Percentiles rank a stretch among this genome's conserved stretches.
Conservation (phyloP, 75 land plant genomes). For the Adiantum capillusveneris region DNA sequence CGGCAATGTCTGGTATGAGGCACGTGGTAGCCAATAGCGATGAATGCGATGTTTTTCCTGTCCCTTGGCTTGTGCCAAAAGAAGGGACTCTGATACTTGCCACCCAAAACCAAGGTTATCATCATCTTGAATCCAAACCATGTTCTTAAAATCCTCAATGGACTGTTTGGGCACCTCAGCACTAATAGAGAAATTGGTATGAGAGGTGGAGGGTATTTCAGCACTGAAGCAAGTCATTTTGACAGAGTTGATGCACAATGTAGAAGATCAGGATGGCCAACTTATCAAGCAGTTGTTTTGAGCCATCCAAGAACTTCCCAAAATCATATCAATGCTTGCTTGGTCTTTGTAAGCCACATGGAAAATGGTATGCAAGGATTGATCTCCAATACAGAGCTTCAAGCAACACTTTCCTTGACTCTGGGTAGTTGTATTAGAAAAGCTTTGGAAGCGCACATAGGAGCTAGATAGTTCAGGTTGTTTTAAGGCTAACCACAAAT, state of each 20-base stretch:
- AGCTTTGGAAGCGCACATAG: too few species aligned
- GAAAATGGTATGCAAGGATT: too few species aligned
- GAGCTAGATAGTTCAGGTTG: too few species aligned
- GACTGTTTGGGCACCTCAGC: neutral
- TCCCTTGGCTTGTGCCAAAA: too few species aligned
- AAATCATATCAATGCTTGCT: neutral
- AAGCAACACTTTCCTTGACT: too few species aligned
- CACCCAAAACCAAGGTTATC: neutral
- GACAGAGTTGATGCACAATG: neutral
- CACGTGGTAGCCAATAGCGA: too few species aligned
- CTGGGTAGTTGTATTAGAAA: too few species aligned
- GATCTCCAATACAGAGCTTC: too few species aligned
- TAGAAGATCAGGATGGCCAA: neutral
- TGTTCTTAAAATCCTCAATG: neutral
- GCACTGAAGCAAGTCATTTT: neutral
- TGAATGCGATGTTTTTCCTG: too few species aligned
- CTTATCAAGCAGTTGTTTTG: neutral
- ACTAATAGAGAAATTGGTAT: neutral
- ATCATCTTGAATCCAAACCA: conserved; percentile 1
- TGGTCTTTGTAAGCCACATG: neutral
- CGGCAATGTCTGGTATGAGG: too few species aligned
- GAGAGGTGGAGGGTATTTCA: neutral
- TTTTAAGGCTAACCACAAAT: too few species aligned
- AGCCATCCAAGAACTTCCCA: neutral
- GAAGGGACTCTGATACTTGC: too few species aligned